Conservation (phyloP, 108 stramenopile genomes). For the Cyclotella distinguenda region DNA sequence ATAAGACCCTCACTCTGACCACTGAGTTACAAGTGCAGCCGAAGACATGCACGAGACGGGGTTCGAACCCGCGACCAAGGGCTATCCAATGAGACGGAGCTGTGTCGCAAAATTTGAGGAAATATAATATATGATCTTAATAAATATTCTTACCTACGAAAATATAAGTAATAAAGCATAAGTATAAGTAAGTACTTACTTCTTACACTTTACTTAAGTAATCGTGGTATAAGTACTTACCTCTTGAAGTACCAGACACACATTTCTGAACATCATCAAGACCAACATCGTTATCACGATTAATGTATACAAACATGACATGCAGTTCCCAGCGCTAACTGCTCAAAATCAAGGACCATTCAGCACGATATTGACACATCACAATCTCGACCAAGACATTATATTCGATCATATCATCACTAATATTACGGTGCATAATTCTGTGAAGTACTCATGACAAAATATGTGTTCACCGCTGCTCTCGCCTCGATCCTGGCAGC, state of each 20-base stretch:
- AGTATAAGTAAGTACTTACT: no score
- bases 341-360: constrained; percentile 82
- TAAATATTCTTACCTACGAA: no score
- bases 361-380: background rate
- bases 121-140: no score
- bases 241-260: no score
- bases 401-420: background rate
- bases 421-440: background rate
- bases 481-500: constrained; percentile 9
- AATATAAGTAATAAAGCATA: no score
- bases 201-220: no score
- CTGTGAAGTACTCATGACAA: background rate
- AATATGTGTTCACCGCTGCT: constrained; percentile 1
- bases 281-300: no score
- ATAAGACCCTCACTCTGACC: constrained; percentile 92
- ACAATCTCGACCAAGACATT: background rate
- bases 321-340: no score
- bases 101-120: no score
- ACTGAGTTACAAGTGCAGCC: constrained; percentile 84
- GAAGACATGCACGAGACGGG: constrained; percentile 64
- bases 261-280: no score
- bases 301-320: no score
- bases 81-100: constrained; percentile 29
- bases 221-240: no score
- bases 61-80: constrained; percentile 87